phyloP scores from a whole-genome alignment of 2,329 filamentous ascomycete species.

The Pseudogymnoascus sp. region DNA sequence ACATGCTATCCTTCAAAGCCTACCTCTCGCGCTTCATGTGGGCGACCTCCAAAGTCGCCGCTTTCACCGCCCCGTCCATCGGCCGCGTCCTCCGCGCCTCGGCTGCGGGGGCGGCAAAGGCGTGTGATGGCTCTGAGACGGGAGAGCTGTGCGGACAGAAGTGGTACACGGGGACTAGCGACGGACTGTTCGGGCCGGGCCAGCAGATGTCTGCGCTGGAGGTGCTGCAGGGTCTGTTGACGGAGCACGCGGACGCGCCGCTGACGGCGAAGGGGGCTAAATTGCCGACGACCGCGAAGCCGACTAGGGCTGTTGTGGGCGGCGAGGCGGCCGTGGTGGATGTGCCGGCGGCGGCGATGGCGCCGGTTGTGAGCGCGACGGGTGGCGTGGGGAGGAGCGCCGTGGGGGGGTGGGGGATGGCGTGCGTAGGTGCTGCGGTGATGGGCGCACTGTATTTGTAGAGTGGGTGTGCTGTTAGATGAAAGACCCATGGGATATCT shows the following conservation, averaged over 20 bases:
- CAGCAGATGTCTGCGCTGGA: slow-evolving; percentile 61
- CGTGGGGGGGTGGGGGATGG: background rate
- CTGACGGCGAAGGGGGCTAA: slow-evolving; percentile 12
- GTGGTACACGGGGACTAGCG: slow-evolving; percentile 54
- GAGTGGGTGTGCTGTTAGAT: background rate
- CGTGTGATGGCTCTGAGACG: slow-evolving; percentile 49
- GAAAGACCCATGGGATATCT: background rate
- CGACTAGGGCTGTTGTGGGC: background rate
- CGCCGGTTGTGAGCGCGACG: background rate
- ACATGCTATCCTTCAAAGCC: slow-evolving; percentile 63
- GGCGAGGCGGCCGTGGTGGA: background rate
- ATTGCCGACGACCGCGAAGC: background rate
- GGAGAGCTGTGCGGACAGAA: slow-evolving; percentile 51
- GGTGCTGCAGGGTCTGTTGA: slow-evolving; percentile 52
- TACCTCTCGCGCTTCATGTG: slow-evolving; percentile 60
- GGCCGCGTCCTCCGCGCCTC: slow-evolving; percentile 43
- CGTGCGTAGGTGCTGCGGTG: background rate
- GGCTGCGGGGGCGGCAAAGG: slow-evolving; percentile 47
- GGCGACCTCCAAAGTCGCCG: slow-evolving; percentile 48
- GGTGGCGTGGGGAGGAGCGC: background rate
- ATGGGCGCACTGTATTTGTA: background rate
- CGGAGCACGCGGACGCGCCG: slow-evolving; percentile 37
- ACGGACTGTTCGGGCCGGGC: slow-evolving; percentile 49
- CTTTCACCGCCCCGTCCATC: slow-evolving; percentile 44
- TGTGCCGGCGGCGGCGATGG: background rate